A percentile compares a stretch with the other conserved stretches of the same genome.
These are phyloP conservation scores for Trichoderma pleuroti DNA, from an alignment of 2,329 filamentous ascomycete genomes.

Conservation along the genomic window DNA sequence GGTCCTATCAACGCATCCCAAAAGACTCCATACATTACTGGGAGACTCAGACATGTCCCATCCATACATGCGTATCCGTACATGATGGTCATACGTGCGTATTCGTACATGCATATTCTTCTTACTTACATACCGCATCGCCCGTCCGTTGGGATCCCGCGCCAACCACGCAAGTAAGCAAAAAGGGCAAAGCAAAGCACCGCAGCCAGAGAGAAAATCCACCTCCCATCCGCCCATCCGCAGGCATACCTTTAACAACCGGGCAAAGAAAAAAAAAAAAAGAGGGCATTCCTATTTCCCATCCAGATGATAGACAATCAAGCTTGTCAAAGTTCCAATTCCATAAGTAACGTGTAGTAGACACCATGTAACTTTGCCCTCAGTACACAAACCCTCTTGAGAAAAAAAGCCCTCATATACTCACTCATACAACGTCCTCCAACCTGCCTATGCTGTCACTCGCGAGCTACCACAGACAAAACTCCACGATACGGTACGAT, in stretches of 20 bases:
- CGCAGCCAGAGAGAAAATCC: background rate
- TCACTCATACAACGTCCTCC: background rate
- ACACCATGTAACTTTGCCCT: background rate
- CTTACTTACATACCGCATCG: constrained; percentile 10
- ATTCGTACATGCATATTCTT: background rate
- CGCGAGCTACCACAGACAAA: background rate
- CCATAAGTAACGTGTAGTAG: background rate
- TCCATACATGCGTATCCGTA: background rate
- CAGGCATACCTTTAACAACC: background rate
- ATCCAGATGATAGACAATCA: background rate
- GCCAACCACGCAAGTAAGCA: background rate
- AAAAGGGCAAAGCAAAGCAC: background rate
- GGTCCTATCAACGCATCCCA: background rate
- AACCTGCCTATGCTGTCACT: background rate
- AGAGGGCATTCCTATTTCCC: background rate
- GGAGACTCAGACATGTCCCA: background rate
- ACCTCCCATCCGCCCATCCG: background rate
- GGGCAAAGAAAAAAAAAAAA: background rate
- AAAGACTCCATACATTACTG: background rate
- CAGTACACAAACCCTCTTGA: too few species aligned
- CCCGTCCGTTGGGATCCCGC: background rate
- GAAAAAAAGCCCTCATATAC: background rate
- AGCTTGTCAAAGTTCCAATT: background rate
- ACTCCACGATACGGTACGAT: background rate
- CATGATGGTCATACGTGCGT: background rate